These are phyloP conservation scores for Microcyclospora pomicola DNA, from an alignment of 2,329 filamentous ascomycete genomes.

Conservation along the genomic window DNA sequence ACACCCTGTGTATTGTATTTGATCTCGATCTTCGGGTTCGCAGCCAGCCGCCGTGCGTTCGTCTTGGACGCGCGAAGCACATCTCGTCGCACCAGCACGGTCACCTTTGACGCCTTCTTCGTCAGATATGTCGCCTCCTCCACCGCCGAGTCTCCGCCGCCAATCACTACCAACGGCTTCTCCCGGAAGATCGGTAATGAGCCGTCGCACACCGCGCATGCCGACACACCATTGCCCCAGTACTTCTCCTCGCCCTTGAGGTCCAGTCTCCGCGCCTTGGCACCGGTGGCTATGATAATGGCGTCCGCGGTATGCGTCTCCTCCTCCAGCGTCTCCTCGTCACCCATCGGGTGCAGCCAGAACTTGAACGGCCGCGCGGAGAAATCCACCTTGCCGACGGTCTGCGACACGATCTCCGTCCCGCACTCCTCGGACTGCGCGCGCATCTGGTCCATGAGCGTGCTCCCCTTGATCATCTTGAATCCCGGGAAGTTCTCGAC, in stretches of 20 bases:
- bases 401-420: slow-evolving; percentile 86
- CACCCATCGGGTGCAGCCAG: slow-evolving; percentile 62
- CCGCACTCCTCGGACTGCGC: slow-evolving; percentile 83
- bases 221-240: slow-evolving; percentile 94
- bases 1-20: slow-evolving; percentile 68
- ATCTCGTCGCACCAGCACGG: slow-evolving; percentile 79
- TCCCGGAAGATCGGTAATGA: slow-evolving; percentile 95
- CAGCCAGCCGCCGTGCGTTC: slow-evolving; percentile 74
- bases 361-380: slow-evolving; percentile 77
- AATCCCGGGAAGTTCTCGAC: slow-evolving; percentile 98
- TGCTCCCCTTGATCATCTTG: slow-evolving; percentile 71
- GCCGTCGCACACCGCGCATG: slow-evolving; percentile 94
- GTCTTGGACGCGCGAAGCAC: slow-evolving; percentile 76
- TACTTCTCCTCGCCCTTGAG: slow-evolving; percentile 84
- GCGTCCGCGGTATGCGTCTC: slow-evolving; percentile 74
- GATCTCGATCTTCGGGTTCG: slow-evolving; percentile 81
- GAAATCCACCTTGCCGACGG: slow-evolving; percentile 77
- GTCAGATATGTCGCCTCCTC: slow-evolving; percentile 96
- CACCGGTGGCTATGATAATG: slow-evolving; percentile 88
- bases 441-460: slow-evolving; percentile 94
- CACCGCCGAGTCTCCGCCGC: slow-evolving; percentile 89
- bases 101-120: slow-evolving; percentile 93
- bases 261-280: slow-evolving; percentile 71
- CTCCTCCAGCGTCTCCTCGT: slow-evolving; percentile 55
- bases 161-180: slow-evolving; percentile 89